Percentiles rank a stretch among this genome's conserved stretches.
Evolutionary conservation across 306 rosid genomes (phyloP).

Genomic region (Bauhinia variegata): DNA sequence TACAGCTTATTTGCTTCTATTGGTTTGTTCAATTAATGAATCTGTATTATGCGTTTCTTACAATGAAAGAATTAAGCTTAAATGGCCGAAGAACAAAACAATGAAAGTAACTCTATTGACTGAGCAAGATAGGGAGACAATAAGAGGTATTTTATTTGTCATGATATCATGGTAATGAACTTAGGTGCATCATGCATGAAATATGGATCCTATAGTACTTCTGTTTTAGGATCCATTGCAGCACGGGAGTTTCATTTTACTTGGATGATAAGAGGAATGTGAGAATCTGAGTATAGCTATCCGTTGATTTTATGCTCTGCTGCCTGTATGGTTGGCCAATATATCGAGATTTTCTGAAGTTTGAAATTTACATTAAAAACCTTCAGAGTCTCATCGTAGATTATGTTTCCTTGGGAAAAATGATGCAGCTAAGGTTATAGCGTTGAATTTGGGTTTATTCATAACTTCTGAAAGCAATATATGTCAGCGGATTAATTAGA

Average conservation of each 20-base stretch:
- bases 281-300: background rate
- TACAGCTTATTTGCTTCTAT: no score
- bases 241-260: slow-evolving; percentile 4
- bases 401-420: slow-evolving; percentile 12
- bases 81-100: no score
- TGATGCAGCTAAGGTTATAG: background rate
- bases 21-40: no score
- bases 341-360: background rate
- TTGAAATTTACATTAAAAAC: slow-evolving; percentile 7
- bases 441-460: background rate
- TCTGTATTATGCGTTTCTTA: no score
- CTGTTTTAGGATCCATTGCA: slow-evolving; percentile 11
- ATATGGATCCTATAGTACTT: background rate
- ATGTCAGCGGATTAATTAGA: background rate
- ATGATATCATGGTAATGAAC: background rate
- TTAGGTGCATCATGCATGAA: slow-evolving; percentile 11
- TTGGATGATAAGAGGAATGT: background rate
- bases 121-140: no score
- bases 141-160: no score
- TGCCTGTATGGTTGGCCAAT: background rate
- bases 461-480: background rate
- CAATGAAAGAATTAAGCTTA: no score
- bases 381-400: background rate
- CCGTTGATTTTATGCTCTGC: background rate
- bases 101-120: no score